Evolutionary conservation across 2,329 filamentous ascomycete species (phyloP).

Genomic region (Neopestalotiopsis clavispora): DNA sequence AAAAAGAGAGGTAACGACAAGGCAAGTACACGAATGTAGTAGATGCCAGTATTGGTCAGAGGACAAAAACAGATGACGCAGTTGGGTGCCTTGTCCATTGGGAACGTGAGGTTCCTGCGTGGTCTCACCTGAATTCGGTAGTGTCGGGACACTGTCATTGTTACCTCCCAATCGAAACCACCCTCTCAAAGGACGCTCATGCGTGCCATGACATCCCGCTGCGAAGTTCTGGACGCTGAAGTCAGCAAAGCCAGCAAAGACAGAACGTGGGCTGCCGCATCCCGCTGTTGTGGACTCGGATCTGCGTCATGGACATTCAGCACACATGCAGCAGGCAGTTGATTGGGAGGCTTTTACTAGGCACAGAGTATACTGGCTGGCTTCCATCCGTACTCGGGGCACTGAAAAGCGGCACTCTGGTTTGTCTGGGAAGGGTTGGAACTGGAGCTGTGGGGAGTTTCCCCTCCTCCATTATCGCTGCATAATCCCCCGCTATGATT

Average conservation of each 20-base stretch:
- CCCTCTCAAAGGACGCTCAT: too few relatives aligned
- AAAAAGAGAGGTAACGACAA: not conserved
- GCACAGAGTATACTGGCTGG: not conserved
- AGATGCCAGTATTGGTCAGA: not conserved
- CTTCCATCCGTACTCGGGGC: not conserved
- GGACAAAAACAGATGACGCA: conserved; percentile 18
- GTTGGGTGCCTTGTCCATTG: not conserved
- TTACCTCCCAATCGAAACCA: not conserved
- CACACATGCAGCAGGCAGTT: not conserved
- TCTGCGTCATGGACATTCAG: not conserved
- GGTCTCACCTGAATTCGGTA: conserved; percentile 14
- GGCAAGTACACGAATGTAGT: not conserved
- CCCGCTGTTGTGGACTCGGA: not conserved
- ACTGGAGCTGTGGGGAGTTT: conserved; percentile 1
- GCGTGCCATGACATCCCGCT: too few relatives aligned
- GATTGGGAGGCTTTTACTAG: not conserved
- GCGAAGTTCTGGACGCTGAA: not conserved
- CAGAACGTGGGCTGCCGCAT: not conserved
- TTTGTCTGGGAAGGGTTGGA: not conserved
- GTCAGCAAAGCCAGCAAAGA: not conserved
- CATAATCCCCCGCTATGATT: not conserved
- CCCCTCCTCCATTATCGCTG: not conserved
- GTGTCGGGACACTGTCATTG: conserved; percentile 1
- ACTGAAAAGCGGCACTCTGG: not conserved
- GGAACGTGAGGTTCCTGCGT: not conserved